Evolutionary conservation across 495 filamentous ascomycete species (phyloP).

Genomic region (Penicillium angulare): DNA sequence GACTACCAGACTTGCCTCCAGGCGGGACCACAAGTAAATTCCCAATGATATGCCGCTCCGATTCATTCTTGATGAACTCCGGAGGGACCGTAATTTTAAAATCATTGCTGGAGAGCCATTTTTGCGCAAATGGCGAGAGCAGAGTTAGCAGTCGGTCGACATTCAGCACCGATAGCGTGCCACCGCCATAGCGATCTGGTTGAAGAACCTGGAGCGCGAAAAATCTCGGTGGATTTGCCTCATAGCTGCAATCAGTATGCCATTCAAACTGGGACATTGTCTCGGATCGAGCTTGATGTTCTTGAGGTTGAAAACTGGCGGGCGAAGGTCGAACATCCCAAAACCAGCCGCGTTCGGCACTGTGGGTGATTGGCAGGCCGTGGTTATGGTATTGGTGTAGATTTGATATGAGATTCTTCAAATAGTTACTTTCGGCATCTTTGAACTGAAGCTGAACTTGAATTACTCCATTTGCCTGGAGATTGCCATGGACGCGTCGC

Average conservation of each 20-base stretch:
- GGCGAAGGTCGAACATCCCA: constrained; percentile 34
- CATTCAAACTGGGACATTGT: constrained; percentile 36
- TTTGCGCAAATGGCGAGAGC: constrained; percentile 16
- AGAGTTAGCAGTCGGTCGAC: constrained; percentile 17
- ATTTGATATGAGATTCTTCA: constrained; percentile 24
- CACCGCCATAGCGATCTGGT: constrained; percentile 35
- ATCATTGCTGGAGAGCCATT: constrained; percentile 17
- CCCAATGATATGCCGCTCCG: constrained; percentile 17
- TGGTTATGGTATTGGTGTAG: constrained; percentile 29
- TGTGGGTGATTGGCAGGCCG: constrained; percentile 34
- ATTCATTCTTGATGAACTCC: constrained; percentile 30
- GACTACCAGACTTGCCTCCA: neutral
- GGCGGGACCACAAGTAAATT: constrained; percentile 11
- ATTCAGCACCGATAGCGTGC: constrained; percentile 32
- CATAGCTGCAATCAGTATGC: constrained; percentile 47
- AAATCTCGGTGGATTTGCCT: constrained; percentile 29
- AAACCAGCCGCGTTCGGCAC: constrained; percentile 31
- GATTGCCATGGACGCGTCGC: neutral
- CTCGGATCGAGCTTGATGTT: constrained; percentile 33
- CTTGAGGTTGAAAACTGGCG: constrained; percentile 6
- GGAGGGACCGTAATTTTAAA: constrained; percentile 31
- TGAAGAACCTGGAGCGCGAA: constrained; percentile 42
- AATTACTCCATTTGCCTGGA: neutral
- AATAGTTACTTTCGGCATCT: constrained; percentile 26
- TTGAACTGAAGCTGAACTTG: constrained; percentile 15